Evolutionary conservation across 1,284 basidiomycete species (phyloP).

Genomic region (Xerocomus nothofagi): DNA sequence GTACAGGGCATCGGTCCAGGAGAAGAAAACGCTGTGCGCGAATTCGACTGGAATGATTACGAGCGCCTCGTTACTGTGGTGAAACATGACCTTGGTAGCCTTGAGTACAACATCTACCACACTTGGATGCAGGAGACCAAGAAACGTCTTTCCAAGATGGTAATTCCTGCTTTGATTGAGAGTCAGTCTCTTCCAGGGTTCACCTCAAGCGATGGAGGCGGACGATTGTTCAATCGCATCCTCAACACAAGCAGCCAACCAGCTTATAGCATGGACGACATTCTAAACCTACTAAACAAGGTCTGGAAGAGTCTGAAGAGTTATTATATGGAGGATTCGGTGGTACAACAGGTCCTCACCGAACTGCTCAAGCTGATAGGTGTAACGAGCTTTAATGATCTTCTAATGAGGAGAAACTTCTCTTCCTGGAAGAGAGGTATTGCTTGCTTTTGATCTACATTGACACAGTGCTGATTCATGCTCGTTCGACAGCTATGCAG

Average conservation of each 20-base stretch:
- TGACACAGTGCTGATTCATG: not conserved
- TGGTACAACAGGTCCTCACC: constrained; percentile 95
- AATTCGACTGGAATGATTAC: constrained; percentile 97
- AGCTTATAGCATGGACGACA: constrained; percentile 98
- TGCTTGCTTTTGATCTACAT: constrained; percentile 26
- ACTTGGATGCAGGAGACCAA: constrained; percentile 99
- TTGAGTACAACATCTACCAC: constrained; percentile 99
- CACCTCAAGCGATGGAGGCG: constrained; percentile 92
- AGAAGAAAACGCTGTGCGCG: constrained; percentile 85
- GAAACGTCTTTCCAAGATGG: constrained; percentile 96
- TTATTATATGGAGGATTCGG: constrained; percentile 98
- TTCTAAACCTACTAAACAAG: constrained; percentile 95
- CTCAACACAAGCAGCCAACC: constrained; percentile 84
- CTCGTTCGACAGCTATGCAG: constrained; percentile 79
- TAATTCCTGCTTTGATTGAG: constrained; percentile 97
- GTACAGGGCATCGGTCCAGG: constrained; percentile 97
- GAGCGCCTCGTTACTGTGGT: constrained; percentile 96
- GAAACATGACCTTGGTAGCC: constrained; percentile 96
- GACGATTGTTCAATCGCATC: constrained; percentile 91
- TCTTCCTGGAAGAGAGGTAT: constrained; percentile 99
- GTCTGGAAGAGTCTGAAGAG: constrained; percentile 99
- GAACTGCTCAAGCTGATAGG: constrained; percentile 97
- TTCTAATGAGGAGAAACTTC: constrained; percentile 98
- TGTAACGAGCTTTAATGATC: constrained; percentile 97
- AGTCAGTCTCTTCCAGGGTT: constrained; percentile 98